These are phyloP conservation scores for Pichia norvegensis DNA, from an alignment of 1,139 yeast genomes.

Conservation along the genomic window DNA sequence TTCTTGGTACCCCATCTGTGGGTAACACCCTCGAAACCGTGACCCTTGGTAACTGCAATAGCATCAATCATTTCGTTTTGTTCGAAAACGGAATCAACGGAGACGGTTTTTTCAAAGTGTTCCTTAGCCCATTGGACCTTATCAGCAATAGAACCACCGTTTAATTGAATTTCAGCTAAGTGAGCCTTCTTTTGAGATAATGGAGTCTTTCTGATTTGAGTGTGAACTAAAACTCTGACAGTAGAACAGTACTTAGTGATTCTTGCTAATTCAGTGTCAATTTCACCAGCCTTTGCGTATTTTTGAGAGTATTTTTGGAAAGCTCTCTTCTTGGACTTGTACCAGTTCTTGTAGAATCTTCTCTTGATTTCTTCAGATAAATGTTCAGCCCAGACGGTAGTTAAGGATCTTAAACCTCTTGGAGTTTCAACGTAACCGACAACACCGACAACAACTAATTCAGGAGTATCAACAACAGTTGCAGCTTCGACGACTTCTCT, in stretches of 20 bases:
- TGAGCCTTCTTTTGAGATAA: constrained; percentile 99
- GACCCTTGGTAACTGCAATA: constrained; percentile 99
- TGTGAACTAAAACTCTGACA: constrained; percentile 98
- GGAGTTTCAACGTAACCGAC: constrained; percentile 99
- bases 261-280: constrained; percentile 97
- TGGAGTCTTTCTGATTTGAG: constrained; percentile 99
- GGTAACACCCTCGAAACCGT: constrained; percentile 99
- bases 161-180: constrained; percentile 98
- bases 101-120: constrained; percentile 98
- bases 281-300: constrained; percentile 82
- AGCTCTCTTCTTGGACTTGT: constrained; percentile 99
- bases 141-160: constrained; percentile 98
- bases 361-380: constrained; percentile 98
- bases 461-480: constrained; percentile 98
- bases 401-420: constrained; percentile 98
- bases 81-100: constrained; percentile 93
- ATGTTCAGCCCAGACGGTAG: constrained; percentile 99
- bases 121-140: constrained; percentile 98
- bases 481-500: constrained; percentile 99
- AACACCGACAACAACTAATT: constrained; percentile 97
- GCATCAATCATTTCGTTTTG: constrained; percentile 98
- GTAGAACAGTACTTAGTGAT: constrained; percentile 97
- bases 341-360: constrained; percentile 99
- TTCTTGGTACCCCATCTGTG: constrained; percentile 99
- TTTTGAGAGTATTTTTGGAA: constrained; percentile 99